Conservation (phyloP, 352 stramenopile species). For the Globisporangium megalacanthum region DNA sequence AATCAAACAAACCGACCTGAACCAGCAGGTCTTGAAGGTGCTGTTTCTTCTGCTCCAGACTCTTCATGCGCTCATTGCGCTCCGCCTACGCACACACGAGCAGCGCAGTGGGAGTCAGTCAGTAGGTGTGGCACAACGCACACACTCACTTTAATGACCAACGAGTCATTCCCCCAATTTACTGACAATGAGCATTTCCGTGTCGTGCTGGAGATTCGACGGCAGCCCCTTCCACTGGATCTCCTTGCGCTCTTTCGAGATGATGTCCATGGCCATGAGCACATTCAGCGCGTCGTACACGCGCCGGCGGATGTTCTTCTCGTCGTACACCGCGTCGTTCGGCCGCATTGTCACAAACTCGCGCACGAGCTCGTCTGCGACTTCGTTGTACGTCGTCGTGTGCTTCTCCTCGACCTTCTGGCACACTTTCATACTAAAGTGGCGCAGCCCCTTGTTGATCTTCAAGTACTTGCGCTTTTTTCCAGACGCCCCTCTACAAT, state of each 20-base stretch:
- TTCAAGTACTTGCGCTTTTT: slow-evolving; percentile 85
- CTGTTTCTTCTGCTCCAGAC: slow-evolving; percentile 84
- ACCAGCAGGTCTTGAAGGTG: slow-evolving; percentile 91
- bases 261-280: slow-evolving; percentile 98
- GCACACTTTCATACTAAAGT: slow-evolving; percentile 96
- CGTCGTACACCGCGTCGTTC: slow-evolving; percentile 85
- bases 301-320: slow-evolving; percentile 95
- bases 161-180: too few species aligned
- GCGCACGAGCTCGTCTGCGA: slow-evolving; percentile 90
- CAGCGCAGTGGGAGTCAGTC: background rate
- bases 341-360: slow-evolving; percentile 86
- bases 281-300: slow-evolving; percentile 98
- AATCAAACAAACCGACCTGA: slow-evolving; percentile 38
- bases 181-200: slow-evolving; percentile 78
- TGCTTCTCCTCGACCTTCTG: slow-evolving; percentile 96
- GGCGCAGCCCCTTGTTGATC: slow-evolving; percentile 89
- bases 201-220: slow-evolving; percentile 80
- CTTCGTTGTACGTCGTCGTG: slow-evolving; percentile 94
- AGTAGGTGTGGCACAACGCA: background rate
- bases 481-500: slow-evolving; percentile 22
- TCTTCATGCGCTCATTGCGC: slow-evolving; percentile 71
- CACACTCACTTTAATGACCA: too few species aligned
- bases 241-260: slow-evolving; percentile 95
- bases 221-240: slow-evolving; percentile 84
- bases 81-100: slow-evolving; percentile 35